Percentiles rank a stretch among this genome's conserved stretches.
Evolutionary conservation across 2,329 filamentous ascomycete genomes (phyloP).

Genomic region (Paecilomyces formosus): DNA sequence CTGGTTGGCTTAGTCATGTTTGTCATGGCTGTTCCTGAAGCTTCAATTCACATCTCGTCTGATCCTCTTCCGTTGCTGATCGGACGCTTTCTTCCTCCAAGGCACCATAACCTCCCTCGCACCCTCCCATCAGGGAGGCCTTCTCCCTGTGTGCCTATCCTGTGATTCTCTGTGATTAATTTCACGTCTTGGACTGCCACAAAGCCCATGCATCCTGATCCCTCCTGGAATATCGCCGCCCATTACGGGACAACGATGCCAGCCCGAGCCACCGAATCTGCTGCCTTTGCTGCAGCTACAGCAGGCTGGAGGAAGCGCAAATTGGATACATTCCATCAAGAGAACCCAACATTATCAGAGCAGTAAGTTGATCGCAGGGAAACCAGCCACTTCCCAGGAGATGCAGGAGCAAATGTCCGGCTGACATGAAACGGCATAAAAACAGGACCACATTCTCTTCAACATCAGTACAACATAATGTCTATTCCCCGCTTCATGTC

Average conservation of each 20-base stretch:
- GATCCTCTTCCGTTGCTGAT: neutral
- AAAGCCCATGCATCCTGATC: neutral
- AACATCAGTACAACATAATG: slow-evolving; percentile 7
- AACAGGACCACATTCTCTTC: slow-evolving; percentile 7
- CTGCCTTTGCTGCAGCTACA: slow-evolving; percentile 3
- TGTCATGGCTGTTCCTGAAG: neutral
- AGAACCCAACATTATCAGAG: slow-evolving; percentile 7
- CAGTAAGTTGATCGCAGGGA: slow-evolving; percentile 6
- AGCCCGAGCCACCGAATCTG: neutral
- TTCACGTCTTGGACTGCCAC: neutral
- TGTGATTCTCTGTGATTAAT: neutral
- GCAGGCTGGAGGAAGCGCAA: slow-evolving; percentile 17
- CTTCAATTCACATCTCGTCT: neutral
- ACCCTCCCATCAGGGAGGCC: neutral
- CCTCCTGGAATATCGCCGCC: neutral
- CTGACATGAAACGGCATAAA: neutral
- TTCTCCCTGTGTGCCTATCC: neutral
- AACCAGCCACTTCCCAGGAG: neutral
- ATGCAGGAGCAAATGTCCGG: neutral
- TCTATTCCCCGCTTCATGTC: slow-evolving; percentile 9
- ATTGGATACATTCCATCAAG: slow-evolving; percentile 11
- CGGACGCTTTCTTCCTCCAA: neutral
- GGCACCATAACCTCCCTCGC: neutral
- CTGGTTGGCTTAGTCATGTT: neutral
- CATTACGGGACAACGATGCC: neutral